These are phyloP conservation scores for Zizania latifolia DNA, from an alignment of 176 grass and related monocot genomes.

Conservation along the genomic window DNA sequence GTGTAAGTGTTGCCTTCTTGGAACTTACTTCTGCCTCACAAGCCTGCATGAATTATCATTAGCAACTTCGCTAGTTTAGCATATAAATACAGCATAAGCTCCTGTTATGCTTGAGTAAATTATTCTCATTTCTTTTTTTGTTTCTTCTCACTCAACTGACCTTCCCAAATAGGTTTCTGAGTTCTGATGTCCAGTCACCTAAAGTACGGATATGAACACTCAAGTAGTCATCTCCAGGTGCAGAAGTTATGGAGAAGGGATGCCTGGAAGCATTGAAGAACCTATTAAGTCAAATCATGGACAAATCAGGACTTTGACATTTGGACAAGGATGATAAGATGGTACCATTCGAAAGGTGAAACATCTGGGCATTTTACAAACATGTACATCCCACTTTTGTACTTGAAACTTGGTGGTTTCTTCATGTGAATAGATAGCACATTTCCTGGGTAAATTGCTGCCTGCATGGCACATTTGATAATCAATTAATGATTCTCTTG, in stretches of 20 bases:
- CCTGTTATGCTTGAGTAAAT: background rate
- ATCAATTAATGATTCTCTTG: background rate
- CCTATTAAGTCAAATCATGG: background rate
- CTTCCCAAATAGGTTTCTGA: conserved; percentile 85
- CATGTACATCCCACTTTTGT: conserved; percentile 97
- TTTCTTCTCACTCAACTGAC: conserved; percentile 25
- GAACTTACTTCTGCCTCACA: conserved; percentile 65
- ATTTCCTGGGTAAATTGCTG: conserved; percentile 97
- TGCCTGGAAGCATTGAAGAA: conserved; percentile 51
- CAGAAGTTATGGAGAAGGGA: conserved; percentile 99
- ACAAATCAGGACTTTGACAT: background rate
- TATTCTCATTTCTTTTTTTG: background rate
- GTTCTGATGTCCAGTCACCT: conserved; percentile 96
- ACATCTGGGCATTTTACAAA: conserved; percentile 97
- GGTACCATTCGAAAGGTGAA: conserved; percentile 93
- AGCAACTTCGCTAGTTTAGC: background rate
- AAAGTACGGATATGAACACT: conserved; percentile 94
- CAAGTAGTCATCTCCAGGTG: conserved; percentile 81
- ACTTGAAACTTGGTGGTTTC: conserved; percentile 77
- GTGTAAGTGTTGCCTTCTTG: conserved; percentile 77
- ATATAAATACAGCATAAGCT: background rate
- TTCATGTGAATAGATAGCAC: conserved; percentile 87
- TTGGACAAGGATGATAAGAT: background rate
- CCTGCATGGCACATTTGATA: conserved; percentile 40
- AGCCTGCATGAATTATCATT: conserved; percentile 45